Evolutionary conservation across 345 rosid genomes (phyloP).

Genomic region (Moricandia moricandioides): DNA sequence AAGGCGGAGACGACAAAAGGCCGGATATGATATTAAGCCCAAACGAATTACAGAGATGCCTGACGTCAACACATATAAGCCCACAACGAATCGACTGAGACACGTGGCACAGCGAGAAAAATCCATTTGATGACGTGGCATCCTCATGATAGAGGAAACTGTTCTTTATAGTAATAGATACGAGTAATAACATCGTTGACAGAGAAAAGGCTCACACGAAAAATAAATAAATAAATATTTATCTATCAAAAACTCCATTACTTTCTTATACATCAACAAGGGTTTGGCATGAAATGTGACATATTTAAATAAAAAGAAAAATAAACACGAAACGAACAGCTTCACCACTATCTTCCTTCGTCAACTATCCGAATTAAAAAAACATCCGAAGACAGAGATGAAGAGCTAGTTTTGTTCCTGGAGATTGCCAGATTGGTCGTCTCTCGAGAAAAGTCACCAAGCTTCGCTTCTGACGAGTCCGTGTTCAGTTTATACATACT

Average conservation of each 20-base stretch:
- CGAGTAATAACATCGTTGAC: background rate
- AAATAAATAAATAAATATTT: background rate
- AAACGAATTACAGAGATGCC: too few species aligned
- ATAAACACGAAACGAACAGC: slow-evolving; percentile 17
- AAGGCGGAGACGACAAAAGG: too few species aligned
- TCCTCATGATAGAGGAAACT: too few species aligned
- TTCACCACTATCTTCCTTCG: slow-evolving; percentile 25
- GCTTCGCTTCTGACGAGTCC: slow-evolving; percentile 23
- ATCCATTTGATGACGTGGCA: too few species aligned
- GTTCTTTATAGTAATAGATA: too few species aligned
- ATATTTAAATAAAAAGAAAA: background rate
- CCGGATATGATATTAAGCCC: too few species aligned
- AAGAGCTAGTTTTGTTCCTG: slow-evolving; percentile 68
- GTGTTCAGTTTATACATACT: background rate
- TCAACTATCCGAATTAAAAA: background rate
- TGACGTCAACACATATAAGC: too few species aligned
- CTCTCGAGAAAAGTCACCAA: slow-evolving; percentile 48
- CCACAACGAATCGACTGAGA: too few species aligned
- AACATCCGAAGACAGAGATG: slow-evolving; percentile 56
- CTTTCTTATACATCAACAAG: background rate
- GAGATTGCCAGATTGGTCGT: slow-evolving; percentile 55
- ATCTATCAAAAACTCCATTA: background rate
- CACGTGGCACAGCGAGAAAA: too few species aligned
- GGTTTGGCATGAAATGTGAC: slow-evolving; percentile 4
- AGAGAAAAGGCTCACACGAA: background rate